A percentile compares a stretch with the other conserved stretches of the same genome.
These are phyloP conservation scores for Cymodocea nodosa DNA, from an alignment of 116 monocot genomes.

Conservation along the genomic window DNA sequence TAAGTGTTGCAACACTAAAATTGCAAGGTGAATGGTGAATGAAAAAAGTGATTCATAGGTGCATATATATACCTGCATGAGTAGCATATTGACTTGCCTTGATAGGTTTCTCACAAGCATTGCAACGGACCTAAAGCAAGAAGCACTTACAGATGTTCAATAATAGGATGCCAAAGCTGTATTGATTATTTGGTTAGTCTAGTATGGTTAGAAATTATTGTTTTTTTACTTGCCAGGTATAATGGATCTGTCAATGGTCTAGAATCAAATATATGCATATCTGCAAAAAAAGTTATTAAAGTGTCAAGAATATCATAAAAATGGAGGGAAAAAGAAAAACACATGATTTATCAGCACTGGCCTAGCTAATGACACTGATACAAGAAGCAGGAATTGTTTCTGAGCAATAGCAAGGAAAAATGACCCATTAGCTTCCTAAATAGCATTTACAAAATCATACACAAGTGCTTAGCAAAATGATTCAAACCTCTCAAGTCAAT, in stretches of 20 bases:
- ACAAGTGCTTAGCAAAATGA: too few relatives aligned
- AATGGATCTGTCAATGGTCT: constrained; percentile 79
- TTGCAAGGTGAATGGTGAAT: not conserved
- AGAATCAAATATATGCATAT: constrained; percentile 78
- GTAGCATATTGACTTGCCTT: constrained; percentile 67
- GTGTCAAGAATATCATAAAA: not conserved
- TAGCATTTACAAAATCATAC: too few relatives aligned
- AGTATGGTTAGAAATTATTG: not conserved
- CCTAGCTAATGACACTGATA: too few relatives aligned
- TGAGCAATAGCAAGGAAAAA: too few relatives aligned
- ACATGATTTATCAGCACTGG: too few relatives aligned
- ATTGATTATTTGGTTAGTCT: not conserved
- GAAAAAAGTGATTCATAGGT: not conserved
- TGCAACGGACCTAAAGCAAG: constrained; percentile 65
- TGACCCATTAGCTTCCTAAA: too few relatives aligned
- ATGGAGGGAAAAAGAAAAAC: not conserved
- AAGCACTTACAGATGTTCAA: constrained; percentile 1
- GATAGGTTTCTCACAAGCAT: constrained; percentile 69
- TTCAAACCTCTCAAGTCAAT: too few relatives aligned
- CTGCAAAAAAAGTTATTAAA: constrained; percentile 27
- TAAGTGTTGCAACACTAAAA: not conserved
- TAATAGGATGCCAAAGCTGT: not conserved
- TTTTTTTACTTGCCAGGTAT: constrained; percentile 35
- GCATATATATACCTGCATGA: constrained; percentile 50
- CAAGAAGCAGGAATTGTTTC: too few relatives aligned